A percentile compares a stretch with the other conserved stretches of the same genome.
Evolutionary conservation across 2,329 filamentous ascomycete species (phyloP).

Genomic region (Chrysoporthe deuterocubensis): DNA sequence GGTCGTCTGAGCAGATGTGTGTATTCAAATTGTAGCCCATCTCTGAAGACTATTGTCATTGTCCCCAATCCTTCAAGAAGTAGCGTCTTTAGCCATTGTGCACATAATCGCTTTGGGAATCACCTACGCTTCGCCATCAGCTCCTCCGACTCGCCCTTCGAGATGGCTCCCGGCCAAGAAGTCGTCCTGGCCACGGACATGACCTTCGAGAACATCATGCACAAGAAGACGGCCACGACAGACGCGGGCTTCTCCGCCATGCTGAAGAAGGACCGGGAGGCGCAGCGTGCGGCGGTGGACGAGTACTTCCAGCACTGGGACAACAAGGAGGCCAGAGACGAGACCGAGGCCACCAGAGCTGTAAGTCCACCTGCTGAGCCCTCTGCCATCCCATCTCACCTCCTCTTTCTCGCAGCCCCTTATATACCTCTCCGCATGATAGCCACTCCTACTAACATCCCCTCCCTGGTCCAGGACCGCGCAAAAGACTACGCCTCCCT

Average conservation of each 20-base stretch:
- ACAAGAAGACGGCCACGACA: constrained; percentile 23
- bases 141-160: not conserved
- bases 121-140: not conserved
- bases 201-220: constrained; percentile 29
- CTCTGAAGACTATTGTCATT: not conserved
- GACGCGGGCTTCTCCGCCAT: constrained; percentile 28
- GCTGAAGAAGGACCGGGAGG: constrained; percentile 29
- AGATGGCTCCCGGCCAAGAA: constrained; percentile 18
- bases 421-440: not conserved
- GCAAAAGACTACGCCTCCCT: constrained; percentile 28
- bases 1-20: not conserved
- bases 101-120: not conserved
- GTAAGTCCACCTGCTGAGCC: constrained; percentile 11
- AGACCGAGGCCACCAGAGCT: constrained; percentile 26
- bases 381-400: no score
- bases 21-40: not conserved
- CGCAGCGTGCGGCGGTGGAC: constrained; percentile 23
- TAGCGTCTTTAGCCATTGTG: not conserved
- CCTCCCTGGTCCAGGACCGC: constrained; percentile 6
- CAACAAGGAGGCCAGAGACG: constrained; percentile 29
- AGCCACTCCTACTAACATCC: not conserved
- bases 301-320: constrained; percentile 31
- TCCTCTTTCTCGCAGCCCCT: not conserved
- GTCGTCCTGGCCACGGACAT: constrained; percentile 22
- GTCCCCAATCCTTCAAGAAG: not conserved